A percentile compares a stretch with the other conserved stretches of the same genome.
phyloP scores from a whole-genome alignment of 1,284 basidiomycete species.

The Ceratobasidium sp. region DNA sequence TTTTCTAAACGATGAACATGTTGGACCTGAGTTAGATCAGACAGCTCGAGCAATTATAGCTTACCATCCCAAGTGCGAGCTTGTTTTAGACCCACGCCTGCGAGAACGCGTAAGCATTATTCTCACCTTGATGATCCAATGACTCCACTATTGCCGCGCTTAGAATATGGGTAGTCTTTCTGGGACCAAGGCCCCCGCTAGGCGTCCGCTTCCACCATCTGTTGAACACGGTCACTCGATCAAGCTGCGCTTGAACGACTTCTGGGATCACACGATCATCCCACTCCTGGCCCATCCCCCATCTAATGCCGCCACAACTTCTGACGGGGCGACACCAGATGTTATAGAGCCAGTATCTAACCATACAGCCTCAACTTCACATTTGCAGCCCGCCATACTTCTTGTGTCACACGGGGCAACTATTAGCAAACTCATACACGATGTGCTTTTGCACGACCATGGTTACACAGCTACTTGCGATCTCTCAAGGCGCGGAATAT shows the following conservation, averaged over 20 bases:
- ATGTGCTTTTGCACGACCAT: conserved; percentile 12
- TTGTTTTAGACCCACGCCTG: conserved; percentile 32
- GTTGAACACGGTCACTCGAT: conserved; percentile 24
- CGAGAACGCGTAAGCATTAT: conserved; percentile 46
- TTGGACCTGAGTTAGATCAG: conserved; percentile 25
- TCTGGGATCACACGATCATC: conserved; percentile 31
- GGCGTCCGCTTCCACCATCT: conserved; percentile 26
- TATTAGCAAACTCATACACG: conserved; percentile 41
- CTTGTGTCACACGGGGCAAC: conserved; percentile 45
- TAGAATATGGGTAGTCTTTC: conserved; percentile 44
- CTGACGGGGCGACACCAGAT: not conserved
- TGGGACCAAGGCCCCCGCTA: conserved; percentile 40
- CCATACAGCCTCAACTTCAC: not conserved
- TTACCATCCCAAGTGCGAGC: conserved; percentile 33
- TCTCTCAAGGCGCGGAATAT: conserved; percentile 26
- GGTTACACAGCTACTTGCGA: conserved; percentile 30
- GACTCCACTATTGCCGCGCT: not conserved
- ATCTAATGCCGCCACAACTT: not conserved
- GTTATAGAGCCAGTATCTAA: not conserved
- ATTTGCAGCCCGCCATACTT: conserved; percentile 33
- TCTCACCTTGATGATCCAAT: not conserved
- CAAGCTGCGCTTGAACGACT: conserved; percentile 8
- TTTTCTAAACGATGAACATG: not conserved
- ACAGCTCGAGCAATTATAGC: conserved; percentile 46
- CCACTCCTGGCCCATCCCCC: conserved; percentile 5